Conservation (phyloP, 345 rosid genomes). For the Fremontodendron californicum region DNA sequence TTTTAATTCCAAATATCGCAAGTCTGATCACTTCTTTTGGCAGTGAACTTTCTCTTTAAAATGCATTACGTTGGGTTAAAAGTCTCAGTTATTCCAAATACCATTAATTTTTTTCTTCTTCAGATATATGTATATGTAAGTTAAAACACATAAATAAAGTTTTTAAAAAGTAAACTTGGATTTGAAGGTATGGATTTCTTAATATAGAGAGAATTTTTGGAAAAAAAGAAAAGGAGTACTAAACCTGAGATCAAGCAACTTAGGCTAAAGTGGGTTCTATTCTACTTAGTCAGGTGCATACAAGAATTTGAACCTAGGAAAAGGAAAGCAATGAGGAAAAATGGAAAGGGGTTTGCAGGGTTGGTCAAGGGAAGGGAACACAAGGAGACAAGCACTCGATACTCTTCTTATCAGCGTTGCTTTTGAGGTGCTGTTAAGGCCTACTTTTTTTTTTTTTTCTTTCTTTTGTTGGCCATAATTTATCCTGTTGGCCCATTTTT, state of each 20-base stretch:
- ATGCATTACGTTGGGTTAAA: no score
- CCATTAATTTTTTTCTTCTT: no score
- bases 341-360: not conserved
- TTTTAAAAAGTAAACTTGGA: no score
- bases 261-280: not conserved
- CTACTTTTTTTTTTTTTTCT: slow-evolving; percentile 11
- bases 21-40: no score
- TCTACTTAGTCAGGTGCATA: not conserved
- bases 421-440: slow-evolving; percentile 35
- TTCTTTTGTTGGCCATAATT: slow-evolving; percentile 29
- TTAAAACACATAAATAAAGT: no score
- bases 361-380: slow-evolving; percentile 19
- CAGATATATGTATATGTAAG: no score
- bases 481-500: slow-evolving; percentile 16
- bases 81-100: not conserved
- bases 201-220: no score
- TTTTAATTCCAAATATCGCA: no score
- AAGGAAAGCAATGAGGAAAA: not conserved
- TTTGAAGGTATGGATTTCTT: no score
- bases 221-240: no score
- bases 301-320: slow-evolving; percentile 9
- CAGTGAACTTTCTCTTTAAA: no score
- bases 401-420: slow-evolving; percentile 28
- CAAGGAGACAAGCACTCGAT: slow-evolving; percentile 20
- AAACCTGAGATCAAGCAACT: not conserved